Conservation (phyloP, 164 flowering plant species). For the Vitis riparia region DNA sequence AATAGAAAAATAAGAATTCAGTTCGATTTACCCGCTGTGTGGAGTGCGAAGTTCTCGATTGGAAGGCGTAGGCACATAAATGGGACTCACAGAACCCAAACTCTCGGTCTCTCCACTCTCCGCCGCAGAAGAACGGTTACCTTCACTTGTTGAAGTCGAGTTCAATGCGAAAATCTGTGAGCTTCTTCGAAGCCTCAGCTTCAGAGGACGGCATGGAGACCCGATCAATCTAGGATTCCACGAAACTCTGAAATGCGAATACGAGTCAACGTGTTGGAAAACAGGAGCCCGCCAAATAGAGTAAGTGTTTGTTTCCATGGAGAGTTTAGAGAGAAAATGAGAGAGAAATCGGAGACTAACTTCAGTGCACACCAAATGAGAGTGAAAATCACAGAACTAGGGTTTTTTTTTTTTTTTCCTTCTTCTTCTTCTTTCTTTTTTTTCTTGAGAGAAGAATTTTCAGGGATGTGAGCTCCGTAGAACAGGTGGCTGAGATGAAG, state of each 20-base stretch:
- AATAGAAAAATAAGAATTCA: background rate
- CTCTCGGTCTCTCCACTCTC: slow-evolving; percentile 1
- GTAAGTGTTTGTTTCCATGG: slow-evolving; percentile 11
- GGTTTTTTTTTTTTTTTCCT: too few relatives aligned
- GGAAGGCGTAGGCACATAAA: slow-evolving; percentile 69
- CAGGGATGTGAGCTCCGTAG: too few relatives aligned
- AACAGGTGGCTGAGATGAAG: too few relatives aligned
- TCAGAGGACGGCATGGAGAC: background rate
- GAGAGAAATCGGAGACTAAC: background rate
- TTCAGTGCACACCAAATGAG: too few relatives aligned
- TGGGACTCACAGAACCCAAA: slow-evolving; percentile 37
- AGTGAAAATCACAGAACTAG: too few relatives aligned
- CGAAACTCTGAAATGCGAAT: too few relatives aligned
- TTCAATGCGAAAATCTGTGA: background rate
- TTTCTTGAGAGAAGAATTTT: too few relatives aligned
- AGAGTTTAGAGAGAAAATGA: background rate
- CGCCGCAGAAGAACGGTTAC: background rate
- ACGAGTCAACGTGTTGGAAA: background rate
- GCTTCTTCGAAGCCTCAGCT: background rate
- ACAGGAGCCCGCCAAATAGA: background rate
- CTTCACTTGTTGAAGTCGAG: background rate
- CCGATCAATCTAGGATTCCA: background rate
- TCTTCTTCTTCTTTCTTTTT: too few relatives aligned
- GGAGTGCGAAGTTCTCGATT: slow-evolving; percentile 82
- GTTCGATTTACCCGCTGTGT: slow-evolving; percentile 81